Conservation (phyloP, 169 alveolate species). For the Plasmodium inui region DNA sequence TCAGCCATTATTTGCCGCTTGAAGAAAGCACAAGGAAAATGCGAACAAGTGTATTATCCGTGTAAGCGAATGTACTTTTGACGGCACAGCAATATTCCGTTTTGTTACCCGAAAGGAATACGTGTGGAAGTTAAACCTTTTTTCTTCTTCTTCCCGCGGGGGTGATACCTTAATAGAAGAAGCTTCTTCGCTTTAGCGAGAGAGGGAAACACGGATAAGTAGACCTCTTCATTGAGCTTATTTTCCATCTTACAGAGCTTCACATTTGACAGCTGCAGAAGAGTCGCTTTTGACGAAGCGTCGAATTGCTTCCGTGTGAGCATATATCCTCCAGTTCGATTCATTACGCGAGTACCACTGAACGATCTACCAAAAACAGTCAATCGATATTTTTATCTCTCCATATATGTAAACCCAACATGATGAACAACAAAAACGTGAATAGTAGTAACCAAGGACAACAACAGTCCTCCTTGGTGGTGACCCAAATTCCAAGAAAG, state of each 20-base stretch:
- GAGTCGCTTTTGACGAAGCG: neutral
- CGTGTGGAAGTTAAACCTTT: neutral
- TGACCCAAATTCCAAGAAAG: constrained; percentile 67
- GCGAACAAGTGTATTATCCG: neutral
- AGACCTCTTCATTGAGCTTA: neutral
- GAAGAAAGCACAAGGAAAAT: neutral
- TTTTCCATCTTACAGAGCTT: neutral
- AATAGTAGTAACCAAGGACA: neutral
- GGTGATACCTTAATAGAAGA: neutral
- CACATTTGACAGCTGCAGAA: neutral
- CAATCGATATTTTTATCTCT: neutral
- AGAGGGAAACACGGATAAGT: neutral
- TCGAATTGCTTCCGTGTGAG: neutral
- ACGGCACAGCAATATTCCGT: neutral
- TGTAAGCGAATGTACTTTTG: neutral
- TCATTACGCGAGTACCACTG: neutral
- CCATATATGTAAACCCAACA: neutral
- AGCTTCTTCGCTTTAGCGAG: neutral
- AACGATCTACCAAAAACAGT: neutral
- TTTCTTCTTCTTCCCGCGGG: neutral
- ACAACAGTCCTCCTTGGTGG: constrained; percentile 29
- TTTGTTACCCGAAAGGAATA: neutral
- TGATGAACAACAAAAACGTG: constrained; percentile 35
- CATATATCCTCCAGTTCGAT: neutral
- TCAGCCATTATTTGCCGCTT: neutral